These are phyloP conservation scores for Phytophthora syringae DNA, from an alignment of 352 stramenopile species.

Conservation along the genomic window DNA sequence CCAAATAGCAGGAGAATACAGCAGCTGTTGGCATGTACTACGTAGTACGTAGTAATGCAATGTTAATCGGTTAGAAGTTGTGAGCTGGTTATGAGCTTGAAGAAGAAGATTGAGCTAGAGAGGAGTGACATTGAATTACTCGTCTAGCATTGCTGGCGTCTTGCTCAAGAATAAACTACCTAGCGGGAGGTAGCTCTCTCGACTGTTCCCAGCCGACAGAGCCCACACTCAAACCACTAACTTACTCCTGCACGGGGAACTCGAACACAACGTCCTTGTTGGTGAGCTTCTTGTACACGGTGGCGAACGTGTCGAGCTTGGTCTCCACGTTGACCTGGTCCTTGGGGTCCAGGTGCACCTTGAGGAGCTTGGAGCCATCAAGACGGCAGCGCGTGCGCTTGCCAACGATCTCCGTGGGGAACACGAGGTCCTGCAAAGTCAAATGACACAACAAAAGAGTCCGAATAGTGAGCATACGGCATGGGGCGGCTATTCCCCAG, in stretches of 20 bases:
- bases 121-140: conserved; percentile 38
- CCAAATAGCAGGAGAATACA: conserved; percentile 32
- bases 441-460: conserved; percentile 25
- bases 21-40: neutral
- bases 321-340: conserved; percentile 99
- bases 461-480: conserved; percentile 77
- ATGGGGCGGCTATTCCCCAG: conserved; percentile 90
- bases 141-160: conserved; percentile 35
- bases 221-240: conserved; percentile 40
- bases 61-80: too few relatives aligned
- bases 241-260: conserved; percentile 93
- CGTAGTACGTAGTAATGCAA: conserved; percentile 1
- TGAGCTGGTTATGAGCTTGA: too few relatives aligned
- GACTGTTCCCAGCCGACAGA: conserved; percentile 12
- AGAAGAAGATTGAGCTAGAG: conserved; percentile 18
- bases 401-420: conserved; percentile 99
- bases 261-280: conserved; percentile 99
- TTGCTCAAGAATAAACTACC: conserved; percentile 68
- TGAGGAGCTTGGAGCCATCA: conserved; percentile 98
- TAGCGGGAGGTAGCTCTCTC: conserved; percentile 34
- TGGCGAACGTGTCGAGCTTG: conserved; percentile 99
- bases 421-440: conserved; percentile 95
- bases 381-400: conserved; percentile 98
- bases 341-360: conserved; percentile 98
- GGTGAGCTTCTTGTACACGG: conserved; percentile 99